These are phyloP conservation scores for Syzygium grande DNA, from an alignment of 345 rosid species.

Conservation along the genomic window DNA sequence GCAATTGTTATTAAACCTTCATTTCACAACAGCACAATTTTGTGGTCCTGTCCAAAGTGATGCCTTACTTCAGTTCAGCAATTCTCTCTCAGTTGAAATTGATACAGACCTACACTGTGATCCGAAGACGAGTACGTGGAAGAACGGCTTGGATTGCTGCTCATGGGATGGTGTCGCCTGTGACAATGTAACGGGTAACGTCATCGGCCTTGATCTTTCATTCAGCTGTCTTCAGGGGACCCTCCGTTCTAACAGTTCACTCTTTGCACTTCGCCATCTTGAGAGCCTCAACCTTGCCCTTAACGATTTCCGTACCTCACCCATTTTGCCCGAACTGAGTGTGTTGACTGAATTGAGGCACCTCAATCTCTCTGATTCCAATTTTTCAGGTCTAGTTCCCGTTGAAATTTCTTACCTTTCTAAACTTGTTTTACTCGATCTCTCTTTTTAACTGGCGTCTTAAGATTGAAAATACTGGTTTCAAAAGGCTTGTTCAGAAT, in stretches of 20 bases:
- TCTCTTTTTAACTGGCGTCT: accelerated
- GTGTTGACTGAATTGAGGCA: not conserved
- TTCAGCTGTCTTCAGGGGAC: not conserved
- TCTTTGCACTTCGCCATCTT: constrained; percentile 1
- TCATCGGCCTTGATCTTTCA: not conserved
- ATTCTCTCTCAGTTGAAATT: not conserved
- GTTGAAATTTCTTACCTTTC: not conserved
- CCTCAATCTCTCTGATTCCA: not conserved
- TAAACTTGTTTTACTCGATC: constrained; percentile 1
- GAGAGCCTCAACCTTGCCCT: not conserved
- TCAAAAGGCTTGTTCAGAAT: not conserved
- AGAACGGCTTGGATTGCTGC: constrained; percentile 1
- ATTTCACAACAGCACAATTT: not conserved
- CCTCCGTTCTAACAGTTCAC: not conserved
- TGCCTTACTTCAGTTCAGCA: not conserved
- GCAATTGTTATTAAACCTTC: not conserved
- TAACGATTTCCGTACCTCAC: not conserved
- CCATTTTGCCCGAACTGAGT: not conserved
- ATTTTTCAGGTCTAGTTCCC: not conserved
- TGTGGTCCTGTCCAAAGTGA: not conserved
- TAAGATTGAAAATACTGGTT: not conserved
- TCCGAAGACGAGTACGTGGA: not conserved
- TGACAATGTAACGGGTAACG: not conserved
- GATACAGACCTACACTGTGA: accelerated
- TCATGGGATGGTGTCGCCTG: not conserved